A percentile compares a stretch with the other conserved stretches of the same genome.
phyloP scores from a whole-genome alignment of 1,284 basidiomycete genomes.

The Leccinum brunneo-olivaceum region DNA sequence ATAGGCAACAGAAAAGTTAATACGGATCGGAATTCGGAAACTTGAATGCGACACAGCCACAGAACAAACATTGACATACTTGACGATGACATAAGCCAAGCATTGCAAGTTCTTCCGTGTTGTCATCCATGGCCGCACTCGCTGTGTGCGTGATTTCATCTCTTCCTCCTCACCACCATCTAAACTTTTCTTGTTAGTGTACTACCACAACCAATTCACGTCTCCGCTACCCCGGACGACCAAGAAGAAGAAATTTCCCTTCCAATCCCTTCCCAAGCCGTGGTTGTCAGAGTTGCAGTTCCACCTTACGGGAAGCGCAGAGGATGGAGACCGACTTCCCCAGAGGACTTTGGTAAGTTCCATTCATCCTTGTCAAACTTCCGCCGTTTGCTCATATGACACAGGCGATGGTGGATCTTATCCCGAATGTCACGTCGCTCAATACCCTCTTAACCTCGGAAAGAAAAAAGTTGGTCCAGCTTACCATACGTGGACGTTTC shows the following conservation, averaged over 20 bases:
- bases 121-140: conserved; percentile 44
- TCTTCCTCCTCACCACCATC: background rate
- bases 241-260: conserved; percentile 44
- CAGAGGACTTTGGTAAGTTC: conserved; percentile 78
- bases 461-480: conserved; percentile 66
- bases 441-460: conserved; percentile 95
- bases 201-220: conserved; percentile 63
- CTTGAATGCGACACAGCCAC: conserved; percentile 21
- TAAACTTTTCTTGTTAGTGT: conserved; percentile 33
- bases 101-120: conserved; percentile 4
- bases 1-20: background rate
- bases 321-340: conserved; percentile 81
- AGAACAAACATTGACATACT: conserved; percentile 23
- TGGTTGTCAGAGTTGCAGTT: conserved; percentile 49
- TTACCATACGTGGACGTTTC: background rate
- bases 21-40: conserved; percentile 22
- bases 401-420: conserved; percentile 88
- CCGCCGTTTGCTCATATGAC: conserved; percentile 1
- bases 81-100: conserved; percentile 13
- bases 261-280: conserved; percentile 36
- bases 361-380: background rate
- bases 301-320: conserved; percentile 82
- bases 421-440: conserved; percentile 95
- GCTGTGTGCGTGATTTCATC: conserved; percentile 45
- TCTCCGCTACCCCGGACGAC: conserved; percentile 46